phyloP scores from a whole-genome alignment of 257 asterid genomes.

The Echium plantagineum region DNA sequence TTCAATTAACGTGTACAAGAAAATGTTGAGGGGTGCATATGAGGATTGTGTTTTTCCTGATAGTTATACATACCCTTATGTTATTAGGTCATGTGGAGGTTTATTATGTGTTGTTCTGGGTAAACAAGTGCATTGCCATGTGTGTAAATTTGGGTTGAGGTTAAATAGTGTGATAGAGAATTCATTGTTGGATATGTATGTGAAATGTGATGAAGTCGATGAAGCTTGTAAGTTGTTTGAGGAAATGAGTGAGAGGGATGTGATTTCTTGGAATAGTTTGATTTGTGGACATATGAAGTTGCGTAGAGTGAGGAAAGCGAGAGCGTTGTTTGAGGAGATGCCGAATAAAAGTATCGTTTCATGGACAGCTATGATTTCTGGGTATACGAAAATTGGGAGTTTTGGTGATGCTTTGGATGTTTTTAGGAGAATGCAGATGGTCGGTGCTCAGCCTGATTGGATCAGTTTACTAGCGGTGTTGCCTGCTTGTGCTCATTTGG shows the following conservation, averaged over 20 bases:
- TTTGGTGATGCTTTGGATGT: conserved; percentile 52
- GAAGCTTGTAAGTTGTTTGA: conserved; percentile 50
- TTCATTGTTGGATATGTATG: conserved; percentile 60
- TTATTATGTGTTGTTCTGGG: conserved; percentile 28
- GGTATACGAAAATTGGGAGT: conserved; percentile 44
- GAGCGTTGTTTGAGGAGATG: conserved; percentile 47
- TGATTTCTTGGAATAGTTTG: conserved; percentile 63
- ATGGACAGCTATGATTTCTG: conserved; percentile 74
- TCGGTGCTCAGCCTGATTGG: conserved; percentile 68
- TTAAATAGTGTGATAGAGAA: conserved; percentile 23
- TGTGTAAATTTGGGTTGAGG: conserved; percentile 34
- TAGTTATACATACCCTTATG: conserved; percentile 58
- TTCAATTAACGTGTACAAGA: conserved; percentile 29
- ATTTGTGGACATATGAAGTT: conserved; percentile 48
- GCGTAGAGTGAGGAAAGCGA: conserved; percentile 47
- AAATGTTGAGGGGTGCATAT: conserved; percentile 25
- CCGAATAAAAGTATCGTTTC: conserved; percentile 45
- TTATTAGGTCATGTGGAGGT: conserved; percentile 63
- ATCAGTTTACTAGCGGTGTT: conserved; percentile 54
- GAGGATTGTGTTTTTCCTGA: conserved; percentile 32
- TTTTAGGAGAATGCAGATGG: conserved; percentile 58
- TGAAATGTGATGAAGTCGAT: conserved; percentile 35
- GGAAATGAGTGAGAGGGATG: conserved; percentile 61
- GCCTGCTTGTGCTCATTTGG: conserved; percentile 65
- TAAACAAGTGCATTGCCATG: conserved; percentile 49